Evolutionary conservation across 768 basidiomycete species (phyloP), one percentile per base, ranked within the genome.

Genomic region (Hericium alpestre): DNA sequence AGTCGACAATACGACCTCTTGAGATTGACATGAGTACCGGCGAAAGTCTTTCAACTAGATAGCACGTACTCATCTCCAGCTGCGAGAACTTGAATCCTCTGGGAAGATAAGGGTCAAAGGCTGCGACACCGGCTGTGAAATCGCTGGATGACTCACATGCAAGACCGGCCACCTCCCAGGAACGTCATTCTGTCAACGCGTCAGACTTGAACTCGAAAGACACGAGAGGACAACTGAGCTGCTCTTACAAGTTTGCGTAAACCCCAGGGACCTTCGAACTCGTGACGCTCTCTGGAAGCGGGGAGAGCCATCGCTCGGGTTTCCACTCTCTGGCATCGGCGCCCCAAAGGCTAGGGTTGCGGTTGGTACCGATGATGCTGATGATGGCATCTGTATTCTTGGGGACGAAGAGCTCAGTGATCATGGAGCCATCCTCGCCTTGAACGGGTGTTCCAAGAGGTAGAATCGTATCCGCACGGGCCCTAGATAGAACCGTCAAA

Each of bases 321-420:
- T 32, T 32, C 32, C 32, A 32, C 32, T 32, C 32, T 32, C 32
- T 32, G 32, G 32, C 32, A 52, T 63, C 62, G 11, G 47, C 18
- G 4, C 62, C 62, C 62, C 62, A 63, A n/a, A 58, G 18, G 4
- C 32, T 6, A 32, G 11, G 20, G 10, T 51, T 23, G 8, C 18
- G 53, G 61, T 77, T 76, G 9, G 65, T 65, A 12, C 65, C 68
- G 7, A 67, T 55, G 37, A 71, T 60, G 13, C 66, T 57, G 25
- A 63, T 39, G 22, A 62, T 57, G 15, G 71, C 56, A 22, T 61
- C 57, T 11, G 69, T 65, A 22, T 60, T 66, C 27, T 51, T 16
- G 20, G 49, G 46, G 15, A 61, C 48, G 43, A 13, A 38, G 43
- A 61, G 16, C 16, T 58, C 41, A 13, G 39, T n/a, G 15, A 58